Evolutionary conservation across 768 basidiomycete species (phyloP), one percentile per base, ranked within the genome.

Genomic region (Sarcomyxa edulis): DNA sequence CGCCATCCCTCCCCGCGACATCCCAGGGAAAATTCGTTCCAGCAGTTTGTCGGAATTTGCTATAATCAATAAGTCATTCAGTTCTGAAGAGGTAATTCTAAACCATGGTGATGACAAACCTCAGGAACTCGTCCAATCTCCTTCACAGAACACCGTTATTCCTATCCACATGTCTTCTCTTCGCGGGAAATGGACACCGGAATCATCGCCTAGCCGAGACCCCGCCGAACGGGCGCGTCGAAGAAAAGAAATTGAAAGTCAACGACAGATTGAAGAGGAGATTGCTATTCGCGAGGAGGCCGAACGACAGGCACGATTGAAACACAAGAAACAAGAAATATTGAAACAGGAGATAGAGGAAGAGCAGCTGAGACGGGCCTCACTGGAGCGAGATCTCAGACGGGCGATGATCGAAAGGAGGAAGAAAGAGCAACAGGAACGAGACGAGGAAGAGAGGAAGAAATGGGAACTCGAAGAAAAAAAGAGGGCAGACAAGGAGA

Each of bases 381-480:
- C 63, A 3, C 48, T 72, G 14, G 67, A 71, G 48, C 51, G 61
- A 46, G 69, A 73, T 47, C 47, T 72, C 5, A 54, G 53, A 23
- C 54, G 48, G 42, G 62, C 64, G 39, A 57, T 57, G 39, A 55
- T 48, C 29, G 63, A 63, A 46, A 63, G 61, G 35, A 63, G 57
- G 48, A 51, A 55, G 50, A 68, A 49, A 46, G 69, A 62, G 36
- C 48, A 55, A 43, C 32, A 61, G 45, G 70, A 70, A 47, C 57
- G 58, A 47, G 64, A 65, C 29, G 63, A 66, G 35, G 80, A 82
- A 35, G 71, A 76, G 33, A 51, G 54, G 24, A 66, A 59, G 29
- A 55, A 53, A 8, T 48, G 38, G 28, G 71, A 76, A 39, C 54
- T 76, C n/a, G 69, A 63, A 47, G 67, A 72, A 44, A 67, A 63